Base-by-base conservation (phyloP, 306 rosid species). In the Psophocarpus tetragonolobus region DNA sequence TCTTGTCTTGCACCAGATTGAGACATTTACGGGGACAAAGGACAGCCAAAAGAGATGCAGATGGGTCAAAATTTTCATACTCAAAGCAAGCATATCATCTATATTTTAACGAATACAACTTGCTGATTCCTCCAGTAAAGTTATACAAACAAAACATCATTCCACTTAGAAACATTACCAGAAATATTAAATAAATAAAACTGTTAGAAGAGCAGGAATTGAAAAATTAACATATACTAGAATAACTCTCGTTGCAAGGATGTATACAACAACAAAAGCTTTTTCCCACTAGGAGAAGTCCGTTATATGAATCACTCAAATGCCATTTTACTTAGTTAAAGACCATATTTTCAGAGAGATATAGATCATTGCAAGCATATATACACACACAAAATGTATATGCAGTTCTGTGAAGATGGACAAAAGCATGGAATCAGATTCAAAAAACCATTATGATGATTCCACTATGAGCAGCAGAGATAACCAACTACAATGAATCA, bases 341-440 rank as follows among this genome's bases (percentile, higher is more conserved):
- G 2, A 53, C 0, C 61, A 53, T 11, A 21, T 53, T 20, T 53
- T 53, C 61, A 53, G 30, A 53, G 29, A 53, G 4, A 57, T 4
- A 24, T 24, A 7, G 18, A 57, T 33, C 62, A 70, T 15, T 47
- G 42, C 60, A 27, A 60, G 12, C 67, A 60, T 13, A 18, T 60
- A 24, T 1, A 17, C 14, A 61, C 44, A 62, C 8, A 32, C 32
- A n/a, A 6, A 38, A 13, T 9, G 8, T 30, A 13, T 38, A 18
- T 63, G 48, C 68, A 71, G 47, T 62, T 80, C 64, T 35, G 23
- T 27, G 50, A 38, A 11, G 39, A 78, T 48, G 53, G 58, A 24
- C 14, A 30, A 78, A 20, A 33, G 27, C 39, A 44, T 15, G 15
- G 18, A 11, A 44, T 69, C 38, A 45, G 20, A 21, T 78, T 78